Evolutionary conservation across 805 yeast species (phyloP).

Genomic region (Teunomyces atbi): DNA sequence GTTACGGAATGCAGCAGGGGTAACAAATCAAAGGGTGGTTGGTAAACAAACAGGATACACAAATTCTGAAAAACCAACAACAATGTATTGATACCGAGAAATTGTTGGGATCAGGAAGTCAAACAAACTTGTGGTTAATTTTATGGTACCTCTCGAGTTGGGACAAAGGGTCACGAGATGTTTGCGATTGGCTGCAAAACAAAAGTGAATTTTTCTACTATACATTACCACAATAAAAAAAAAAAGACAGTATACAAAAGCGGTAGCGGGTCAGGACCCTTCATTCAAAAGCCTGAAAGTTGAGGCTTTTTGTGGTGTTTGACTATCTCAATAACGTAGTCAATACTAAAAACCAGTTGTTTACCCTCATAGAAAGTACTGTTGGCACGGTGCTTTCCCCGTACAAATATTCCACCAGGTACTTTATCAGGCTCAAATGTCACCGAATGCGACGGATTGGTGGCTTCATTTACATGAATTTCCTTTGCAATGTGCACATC

Average conservation of each 20-base stretch:
- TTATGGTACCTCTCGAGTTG: background rate
- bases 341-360: slow-evolving; percentile 12
- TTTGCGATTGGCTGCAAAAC: slow-evolving; percentile 3
- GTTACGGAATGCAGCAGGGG: background rate
- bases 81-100: background rate
- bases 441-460: slow-evolving; percentile 15
- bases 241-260: background rate
- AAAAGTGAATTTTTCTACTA: background rate
- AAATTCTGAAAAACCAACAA: background rate
- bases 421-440: slow-evolving; percentile 25
- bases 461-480: slow-evolving; percentile 15
- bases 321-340: slow-evolving; percentile 20
- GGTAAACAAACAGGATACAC: background rate
- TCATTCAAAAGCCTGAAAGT: slow-evolving; percentile 6
- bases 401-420: slow-evolving; percentile 28
- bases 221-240: background rate
- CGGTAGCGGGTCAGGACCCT: background rate
- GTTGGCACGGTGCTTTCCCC: slow-evolving; percentile 27
- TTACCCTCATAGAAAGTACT: slow-evolving; percentile 21
- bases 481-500: slow-evolving; percentile 16
- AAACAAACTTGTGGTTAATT: background rate
- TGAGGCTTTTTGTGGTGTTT: slow-evolving; percentile 18
- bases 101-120: background rate
- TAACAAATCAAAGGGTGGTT: background rate
- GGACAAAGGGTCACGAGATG: slow-evolving; percentile 3